Base-by-base conservation (phyloP, 2,329 filamentous ascomycete genomes). In the Talaromyces atroroseus region DNA sequence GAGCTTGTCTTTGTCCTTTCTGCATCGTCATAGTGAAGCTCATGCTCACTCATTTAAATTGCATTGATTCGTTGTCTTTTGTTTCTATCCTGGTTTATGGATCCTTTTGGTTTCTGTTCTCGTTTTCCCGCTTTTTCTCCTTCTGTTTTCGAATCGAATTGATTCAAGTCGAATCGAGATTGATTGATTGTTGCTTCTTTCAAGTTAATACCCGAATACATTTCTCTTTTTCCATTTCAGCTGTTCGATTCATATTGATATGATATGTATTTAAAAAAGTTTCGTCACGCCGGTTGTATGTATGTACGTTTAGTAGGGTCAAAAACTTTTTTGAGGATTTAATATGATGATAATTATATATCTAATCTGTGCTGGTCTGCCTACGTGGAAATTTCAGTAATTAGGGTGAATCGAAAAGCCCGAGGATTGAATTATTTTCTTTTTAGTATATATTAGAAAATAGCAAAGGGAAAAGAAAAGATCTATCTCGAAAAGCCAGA, bases 401-500 rank as follows among this genome's bases (percentile, higher is more conserved):
- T n/a, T n/a, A n/a, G n/a, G 24, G 24, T 26, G 24, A 26, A 26
- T 26, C 3, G 24, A 26, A 26, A 26, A 26, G 24, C 36, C 7
- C 14, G 14, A 40, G 24, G 7, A 32, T 32, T 34, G 6, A 12
- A 34, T 36, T 3, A 16, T 36, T 14, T 14, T 36, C 34, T n/a
- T 34, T 32, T 49, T 12, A 6, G n/a, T n/a, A n/a, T n/a, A 49
- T 36, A 20, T 20, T 18, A 10, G 5, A 29, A 32, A 5, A 32
- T 20, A 21, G 16, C 1, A 24, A 44, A 42, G 32, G n/a, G 14
- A 52, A 14, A 18, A 26, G 12, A 29, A 36, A 32, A 32, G 12
- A 8, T 58, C 48, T 54, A 58, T 58, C 56, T 51, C 42, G 47
- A 42, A 55, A 49, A 51, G 12, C 54, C 58, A 11, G 54, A 57